These are phyloP conservation scores for Suillus cothurnatus DNA, from an alignment of 768 basidiomycete genomes.

Conservation along the genomic window DNA sequence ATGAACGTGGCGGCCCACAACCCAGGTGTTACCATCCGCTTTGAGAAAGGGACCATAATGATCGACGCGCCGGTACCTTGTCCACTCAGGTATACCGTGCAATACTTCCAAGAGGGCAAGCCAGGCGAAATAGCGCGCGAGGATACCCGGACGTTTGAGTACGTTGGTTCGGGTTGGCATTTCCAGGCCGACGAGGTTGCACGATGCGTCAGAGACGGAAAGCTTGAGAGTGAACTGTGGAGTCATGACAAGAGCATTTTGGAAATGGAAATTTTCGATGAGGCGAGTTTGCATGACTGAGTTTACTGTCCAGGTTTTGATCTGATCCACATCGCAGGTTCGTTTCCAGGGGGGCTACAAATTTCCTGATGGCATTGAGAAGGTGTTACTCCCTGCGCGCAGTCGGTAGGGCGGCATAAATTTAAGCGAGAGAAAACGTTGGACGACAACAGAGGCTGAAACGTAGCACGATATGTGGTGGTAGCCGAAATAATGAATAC, in stretches of 20 bases:
- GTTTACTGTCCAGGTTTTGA: slow-evolving; percentile 4
- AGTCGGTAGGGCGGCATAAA: too few species aligned
- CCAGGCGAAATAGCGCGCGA: slow-evolving; percentile 33
- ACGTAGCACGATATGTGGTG: too few species aligned
- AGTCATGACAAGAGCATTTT: slow-evolving; percentile 49
- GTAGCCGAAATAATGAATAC: too few species aligned
- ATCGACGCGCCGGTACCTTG: slow-evolving; percentile 40
- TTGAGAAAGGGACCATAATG: slow-evolving; percentile 45
- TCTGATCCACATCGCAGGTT: slow-evolving; percentile 19
- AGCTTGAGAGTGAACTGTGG: slow-evolving; percentile 49
- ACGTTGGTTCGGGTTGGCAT: slow-evolving; percentile 44
- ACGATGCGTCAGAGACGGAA: slow-evolving; percentile 46
- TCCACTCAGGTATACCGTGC: slow-evolving; percentile 31
- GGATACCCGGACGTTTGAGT: slow-evolving; percentile 37
- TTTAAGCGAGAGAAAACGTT: too few species aligned
- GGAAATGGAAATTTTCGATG: slow-evolving; percentile 53
- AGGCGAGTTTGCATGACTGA: slow-evolving; percentile 32
- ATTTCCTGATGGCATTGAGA: slow-evolving; percentile 42
- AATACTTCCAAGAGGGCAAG: slow-evolving; percentile 38
- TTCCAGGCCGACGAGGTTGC: slow-evolving; percentile 58
- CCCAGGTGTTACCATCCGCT: slow-evolving; percentile 41
- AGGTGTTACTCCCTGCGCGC: slow-evolving; percentile 15
- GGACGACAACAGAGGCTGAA: too few species aligned
- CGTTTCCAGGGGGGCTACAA: slow-evolving; percentile 43
- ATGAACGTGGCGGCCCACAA: slow-evolving; percentile 34